Conservation (phyloP, 2,329 filamentous ascomycete species). For the Paraphaeosphaeria minitans region DNA sequence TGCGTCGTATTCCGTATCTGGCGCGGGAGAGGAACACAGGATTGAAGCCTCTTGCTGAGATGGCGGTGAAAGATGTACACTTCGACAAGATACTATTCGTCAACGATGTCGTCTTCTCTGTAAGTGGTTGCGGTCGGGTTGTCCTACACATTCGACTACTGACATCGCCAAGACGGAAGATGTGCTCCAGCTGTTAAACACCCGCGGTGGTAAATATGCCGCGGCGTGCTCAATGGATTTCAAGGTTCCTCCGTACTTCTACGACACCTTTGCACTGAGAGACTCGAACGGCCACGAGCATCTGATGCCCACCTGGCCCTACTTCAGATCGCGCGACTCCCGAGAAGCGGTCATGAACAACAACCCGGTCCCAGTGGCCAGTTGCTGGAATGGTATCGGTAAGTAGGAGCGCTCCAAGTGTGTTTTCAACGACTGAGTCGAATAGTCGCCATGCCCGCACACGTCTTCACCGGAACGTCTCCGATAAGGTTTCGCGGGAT, state of each 20-base stretch:
- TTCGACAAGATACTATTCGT: constrained; percentile 67
- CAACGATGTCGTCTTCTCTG: constrained; percentile 66
- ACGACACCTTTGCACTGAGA: constrained; percentile 67
- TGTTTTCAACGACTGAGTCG: constrained; percentile 69
- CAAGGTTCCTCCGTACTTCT: constrained; percentile 58
- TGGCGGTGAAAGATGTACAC: constrained; percentile 42
- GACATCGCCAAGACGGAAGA: constrained; percentile 58
- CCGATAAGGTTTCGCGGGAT: constrained; percentile 65
- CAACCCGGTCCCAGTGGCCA: constrained; percentile 60
- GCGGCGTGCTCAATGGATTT: constrained; percentile 67
- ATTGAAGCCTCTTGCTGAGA: constrained; percentile 31
- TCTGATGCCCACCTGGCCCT: constrained; percentile 62
- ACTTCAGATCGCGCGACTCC: constrained; percentile 58
- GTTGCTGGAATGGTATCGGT: constrained; percentile 69
- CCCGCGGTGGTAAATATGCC: constrained; percentile 62
- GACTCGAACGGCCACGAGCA: constrained; percentile 58
- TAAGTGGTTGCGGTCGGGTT: constrained; percentile 25
- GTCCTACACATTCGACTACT: constrained; percentile 61
- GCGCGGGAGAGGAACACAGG: constrained; percentile 65
- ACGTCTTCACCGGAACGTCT: constrained; percentile 19
- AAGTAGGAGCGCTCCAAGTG: constrained; percentile 35
- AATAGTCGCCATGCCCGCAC: constrained; percentile 50
- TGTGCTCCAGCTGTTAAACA: constrained; percentile 60
- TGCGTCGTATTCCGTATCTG: constrained; percentile 71
- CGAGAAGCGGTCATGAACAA: constrained; percentile 48